These are phyloP conservation scores for Lasiodiplodia sp. DNA, from an alignment of 2,329 filamentous ascomycete genomes.

Conservation along the genomic window DNA sequence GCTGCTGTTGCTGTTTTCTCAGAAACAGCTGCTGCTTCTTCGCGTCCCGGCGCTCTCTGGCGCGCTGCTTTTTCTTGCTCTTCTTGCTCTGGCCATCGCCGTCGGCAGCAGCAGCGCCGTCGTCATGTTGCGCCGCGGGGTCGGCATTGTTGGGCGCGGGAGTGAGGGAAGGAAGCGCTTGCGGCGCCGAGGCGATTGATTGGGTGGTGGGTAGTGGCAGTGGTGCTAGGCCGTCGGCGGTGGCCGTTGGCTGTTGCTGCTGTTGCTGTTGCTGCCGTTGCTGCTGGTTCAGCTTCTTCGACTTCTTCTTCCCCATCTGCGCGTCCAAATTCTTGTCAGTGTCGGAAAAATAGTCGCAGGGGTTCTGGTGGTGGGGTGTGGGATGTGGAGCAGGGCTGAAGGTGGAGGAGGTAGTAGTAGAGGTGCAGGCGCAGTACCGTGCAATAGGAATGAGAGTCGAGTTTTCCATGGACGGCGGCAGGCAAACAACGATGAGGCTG, in stretches of 20 bases:
- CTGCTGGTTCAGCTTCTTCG: constrained; percentile 20
- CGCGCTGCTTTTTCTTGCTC: constrained; percentile 2
- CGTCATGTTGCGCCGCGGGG: neutral
- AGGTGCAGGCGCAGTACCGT: constrained; percentile 11
- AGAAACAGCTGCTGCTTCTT: neutral
- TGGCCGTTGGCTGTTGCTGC: neutral
- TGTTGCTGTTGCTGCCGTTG: neutral
- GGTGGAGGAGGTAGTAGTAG: neutral
- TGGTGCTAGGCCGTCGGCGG: neutral
- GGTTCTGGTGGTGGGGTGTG: neutral
- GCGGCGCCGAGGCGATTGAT: neutral
- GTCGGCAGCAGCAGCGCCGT: neutral
- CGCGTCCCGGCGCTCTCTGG: neutral
- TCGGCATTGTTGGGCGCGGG: neutral
- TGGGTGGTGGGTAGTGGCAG: neutral
- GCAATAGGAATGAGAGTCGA: neutral
- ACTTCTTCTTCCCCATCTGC: constrained; percentile 29
- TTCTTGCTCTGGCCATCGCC: neutral
- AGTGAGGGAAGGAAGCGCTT: neutral
- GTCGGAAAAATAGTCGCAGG: neutral
- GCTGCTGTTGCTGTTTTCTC: neutral
- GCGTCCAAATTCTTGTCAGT: constrained; percentile 2
- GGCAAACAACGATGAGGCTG: constrained; percentile 6
- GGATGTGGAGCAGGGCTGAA: neutral
- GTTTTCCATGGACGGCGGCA: constrained; percentile 20